Evolutionary conservation across 257 asterid species (phyloP), one percentile per base, ranked within the genome.

Genomic region (Penstemon davidsonii): DNA sequence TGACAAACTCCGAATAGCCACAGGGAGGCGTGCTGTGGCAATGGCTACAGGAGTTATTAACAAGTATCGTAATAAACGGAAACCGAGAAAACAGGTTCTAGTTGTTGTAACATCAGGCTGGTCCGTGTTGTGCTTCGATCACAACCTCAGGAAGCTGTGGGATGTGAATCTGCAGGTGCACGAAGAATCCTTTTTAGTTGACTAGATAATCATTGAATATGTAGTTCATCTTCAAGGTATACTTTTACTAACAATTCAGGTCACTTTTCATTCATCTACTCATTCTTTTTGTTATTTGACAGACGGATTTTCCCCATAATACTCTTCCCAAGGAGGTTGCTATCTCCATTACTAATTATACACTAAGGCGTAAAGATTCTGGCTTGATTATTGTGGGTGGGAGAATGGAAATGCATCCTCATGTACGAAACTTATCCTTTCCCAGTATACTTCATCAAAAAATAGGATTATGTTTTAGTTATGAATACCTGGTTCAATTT

Each of bases 121-220:
- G 99, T 82, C 86, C 55, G 95, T 91, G 66, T 91, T 94, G 99
- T 94, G 99, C 74, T 94, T 91, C 19, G 96, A 94, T 78, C 99
- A 94, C 89, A 94, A 94, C 80, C 97, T 91, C 82, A 82, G 82
- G 36, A 94, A 91, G 84, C 90, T 91, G 43, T 94, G 99, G 99
- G 99, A 94, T 47, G 86, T 78, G 58, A 91, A 91, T 82, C 73
- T 94, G 79, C 97, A 94, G 98, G 98, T 90, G 69, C 53, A 8
- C 50, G 54, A 59, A 40, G 70, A 46, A 11, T 42, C 62, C 15
- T 67, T 42, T 62, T 69, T 49, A 42, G 55, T 68, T 55, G 59
- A 39, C 56, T 67, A 36, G 40, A 79, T 70, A 47, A 52, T 11
- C 19, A n/a, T 66, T 49, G 54, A 49, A 6, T 49, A 0, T 13